phyloP scores from a whole-genome alignment of 441 rosid species.

The Corymbia calophylla region DNA sequence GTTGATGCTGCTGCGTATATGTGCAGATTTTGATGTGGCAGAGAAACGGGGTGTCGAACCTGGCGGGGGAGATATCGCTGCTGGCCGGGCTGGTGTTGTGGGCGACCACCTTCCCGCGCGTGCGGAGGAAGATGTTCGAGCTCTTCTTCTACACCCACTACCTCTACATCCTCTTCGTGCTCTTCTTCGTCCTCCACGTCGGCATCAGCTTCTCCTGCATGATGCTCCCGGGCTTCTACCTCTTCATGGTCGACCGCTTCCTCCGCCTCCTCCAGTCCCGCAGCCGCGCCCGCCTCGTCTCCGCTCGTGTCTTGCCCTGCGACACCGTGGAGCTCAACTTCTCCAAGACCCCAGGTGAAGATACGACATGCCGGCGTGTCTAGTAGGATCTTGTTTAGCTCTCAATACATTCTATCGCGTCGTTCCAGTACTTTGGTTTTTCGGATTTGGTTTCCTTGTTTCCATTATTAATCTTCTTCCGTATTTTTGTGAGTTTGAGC shows the following conservation, averaged over 20 bases:
- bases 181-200: constrained; percentile 58
- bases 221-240: constrained; percentile 55
- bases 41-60: constrained; percentile 24
- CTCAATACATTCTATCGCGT: neutral
- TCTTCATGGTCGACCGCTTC: constrained; percentile 63
- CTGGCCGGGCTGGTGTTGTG: constrained; percentile 43
- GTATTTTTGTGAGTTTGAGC: neutral
- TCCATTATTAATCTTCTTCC: neutral
- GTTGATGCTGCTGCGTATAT: neutral
- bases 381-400: too few species aligned
- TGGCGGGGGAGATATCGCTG: constrained; percentile 54
- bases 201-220: constrained; percentile 38
- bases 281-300: constrained; percentile 27
- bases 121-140: constrained; percentile 51
- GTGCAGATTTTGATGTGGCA: constrained; percentile 48
- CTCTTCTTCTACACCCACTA: constrained; percentile 58
- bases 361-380: neutral
- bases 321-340: neutral
- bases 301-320: constrained; percentile 1
- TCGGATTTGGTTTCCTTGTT: neutral
- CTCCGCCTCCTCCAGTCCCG: constrained; percentile 62
- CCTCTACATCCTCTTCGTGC: constrained; percentile 43
- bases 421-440: neutral
- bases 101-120: constrained; percentile 41
- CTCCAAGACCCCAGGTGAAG: neutral